Base-by-base conservation (phyloP, 306 rosid genomes). In the Sophora flavescens region DNA sequence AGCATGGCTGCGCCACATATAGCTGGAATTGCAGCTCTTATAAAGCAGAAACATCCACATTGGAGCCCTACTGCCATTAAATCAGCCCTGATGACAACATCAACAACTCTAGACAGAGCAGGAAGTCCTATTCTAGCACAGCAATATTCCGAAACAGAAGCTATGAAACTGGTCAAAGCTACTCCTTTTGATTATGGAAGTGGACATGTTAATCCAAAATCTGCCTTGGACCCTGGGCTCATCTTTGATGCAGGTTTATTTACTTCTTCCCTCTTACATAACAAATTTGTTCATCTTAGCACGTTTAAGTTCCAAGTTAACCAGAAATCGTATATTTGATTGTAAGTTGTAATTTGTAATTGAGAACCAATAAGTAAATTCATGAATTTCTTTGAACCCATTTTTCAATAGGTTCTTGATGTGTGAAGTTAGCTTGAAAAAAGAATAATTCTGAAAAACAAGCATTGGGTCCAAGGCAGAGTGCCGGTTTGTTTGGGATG, bases 1-100 rank as follows among this genome's bases (percentile, higher is more conserved):
- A 95, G 99, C 87, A 95, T 95, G 99, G 97, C 99, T 60, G 99
- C 99, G 36, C 99, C 99, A 3, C 99, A 95, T 81, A 92, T 95
- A 78, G 97, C 99, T 16, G 99, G 99, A 33, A 95, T 95, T 51
- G 93, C 97, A 72, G 99, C 99, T 76, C 99, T 95, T 63, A 68
- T 95, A 76, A 95, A 95, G 89, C 93, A 91, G 87, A 90, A 82
- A 82, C 97, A 95, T 83, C 99, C 97, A 7, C 88, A 83, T 57
- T 95, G 99, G 99, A 95, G 97, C 88, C 99, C 99, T 42, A 96
- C 99, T 8, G 97, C 99, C 83, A 95, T 95, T 63, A 95, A 95
- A 80, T 95, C 99, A 41, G 87, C 97, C 42, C 86, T 95, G 90
- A 91, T 95, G 96, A 95, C 99, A 26, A 89, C 99, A n/a, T 66